Evolutionary conservation across 2,329 filamentous ascomycete genomes (phyloP).

Genomic region (Parastagonospora nodorum): DNA sequence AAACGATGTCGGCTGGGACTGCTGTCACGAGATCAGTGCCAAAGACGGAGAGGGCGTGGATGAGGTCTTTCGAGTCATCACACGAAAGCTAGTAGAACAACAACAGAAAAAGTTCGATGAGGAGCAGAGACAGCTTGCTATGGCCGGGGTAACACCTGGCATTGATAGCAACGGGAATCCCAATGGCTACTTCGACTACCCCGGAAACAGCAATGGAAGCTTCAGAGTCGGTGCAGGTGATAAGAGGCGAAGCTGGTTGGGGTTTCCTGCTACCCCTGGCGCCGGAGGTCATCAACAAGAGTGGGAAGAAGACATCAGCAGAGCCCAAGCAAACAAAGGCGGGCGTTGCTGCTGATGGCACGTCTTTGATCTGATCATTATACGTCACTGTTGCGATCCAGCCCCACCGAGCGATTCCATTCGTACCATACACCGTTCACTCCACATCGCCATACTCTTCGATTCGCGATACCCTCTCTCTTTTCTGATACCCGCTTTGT

Average conservation of each 20-base stretch:
- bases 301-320: slow-evolving; percentile 41
- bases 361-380: not conserved
- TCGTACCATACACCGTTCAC: not conserved
- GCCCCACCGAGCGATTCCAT: not conserved
- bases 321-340: slow-evolving; percentile 37
- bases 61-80: slow-evolving; percentile 91
- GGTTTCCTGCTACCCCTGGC: slow-evolving; percentile 58
- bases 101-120: slow-evolving; percentile 60
- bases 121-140: slow-evolving; percentile 52
- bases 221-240: slow-evolving; percentile 64
- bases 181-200: slow-evolving; percentile 56
- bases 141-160: slow-evolving; percentile 53
- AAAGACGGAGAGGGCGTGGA: slow-evolving; percentile 95
- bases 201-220: slow-evolving; percentile 58
- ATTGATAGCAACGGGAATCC: slow-evolving; percentile 34
- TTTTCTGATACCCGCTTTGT: slow-evolving; percentile 13
- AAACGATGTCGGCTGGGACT: slow-evolving; percentile 93
- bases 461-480: slow-evolving; percentile 20
- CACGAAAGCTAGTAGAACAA: slow-evolving; percentile 81
- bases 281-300: slow-evolving; percentile 35
- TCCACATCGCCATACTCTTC: slow-evolving; percentile 7
- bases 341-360: slow-evolving; percentile 41
- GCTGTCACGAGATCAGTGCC: slow-evolving; percentile 94
- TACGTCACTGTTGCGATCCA: not conserved
- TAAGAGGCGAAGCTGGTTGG: slow-evolving; percentile 70